These are phyloP conservation scores for Plasmodium knowlesi DNA, from an alignment of 169 alveolate genomes.

Conservation along the genomic window DNA sequence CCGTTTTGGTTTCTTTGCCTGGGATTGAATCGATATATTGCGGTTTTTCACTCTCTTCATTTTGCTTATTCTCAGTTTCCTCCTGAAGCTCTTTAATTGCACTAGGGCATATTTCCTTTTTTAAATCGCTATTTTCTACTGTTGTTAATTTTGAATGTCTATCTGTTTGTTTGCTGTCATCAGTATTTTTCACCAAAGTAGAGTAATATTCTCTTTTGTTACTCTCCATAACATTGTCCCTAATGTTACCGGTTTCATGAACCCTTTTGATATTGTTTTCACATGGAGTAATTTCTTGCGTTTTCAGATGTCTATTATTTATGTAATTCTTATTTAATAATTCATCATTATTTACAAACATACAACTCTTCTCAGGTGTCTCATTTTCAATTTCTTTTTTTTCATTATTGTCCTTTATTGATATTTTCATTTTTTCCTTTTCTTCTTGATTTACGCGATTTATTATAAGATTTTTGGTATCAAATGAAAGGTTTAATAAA, in stretches of 20 bases:
- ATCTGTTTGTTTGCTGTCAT: constrained; percentile 8
- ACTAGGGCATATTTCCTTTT: constrained; percentile 27
- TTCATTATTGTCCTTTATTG: constrained; percentile 16
- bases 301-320: constrained; percentile 20
- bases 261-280: constrained; percentile 9
- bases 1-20: neutral
- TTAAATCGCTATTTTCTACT: constrained; percentile 34
- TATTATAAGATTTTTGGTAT: constrained; percentile 56
- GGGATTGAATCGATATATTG: neutral
- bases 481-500: constrained; percentile 63
- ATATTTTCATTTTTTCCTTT: constrained; percentile 29
- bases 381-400: constrained; percentile 19
- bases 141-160: constrained; percentile 21
- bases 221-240: neutral
- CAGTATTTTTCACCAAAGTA: constrained; percentile 10
- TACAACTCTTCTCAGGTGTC: constrained; percentile 10
- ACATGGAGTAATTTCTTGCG: constrained; percentile 1
- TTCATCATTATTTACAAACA: constrained; percentile 26
- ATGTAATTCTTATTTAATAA: constrained; percentile 23
- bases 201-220: constrained; percentile 19
- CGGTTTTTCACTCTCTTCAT: neutral
- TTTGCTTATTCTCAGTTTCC: neutral
- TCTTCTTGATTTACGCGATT: constrained; percentile 70
- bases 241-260: constrained; percentile 18
- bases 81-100: constrained; percentile 20